phyloP scores from a whole-genome alignment of 2,329 filamentous ascomycete genomes.

The Nemania serpens region DNA sequence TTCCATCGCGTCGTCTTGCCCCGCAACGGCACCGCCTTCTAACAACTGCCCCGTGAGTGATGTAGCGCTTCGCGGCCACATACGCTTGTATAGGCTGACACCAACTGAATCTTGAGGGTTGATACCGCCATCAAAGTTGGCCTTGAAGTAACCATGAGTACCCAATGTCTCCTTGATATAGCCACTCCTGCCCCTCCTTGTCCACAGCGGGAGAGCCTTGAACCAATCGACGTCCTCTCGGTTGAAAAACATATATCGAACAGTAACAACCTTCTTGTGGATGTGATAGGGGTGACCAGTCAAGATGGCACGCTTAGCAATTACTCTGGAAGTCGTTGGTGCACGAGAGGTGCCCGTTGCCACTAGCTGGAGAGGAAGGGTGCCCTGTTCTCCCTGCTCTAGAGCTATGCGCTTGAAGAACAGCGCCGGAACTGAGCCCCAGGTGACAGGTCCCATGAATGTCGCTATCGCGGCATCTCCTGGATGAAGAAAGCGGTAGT shows the following conservation, averaged over 20 bases:
- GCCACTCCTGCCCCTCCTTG: constrained; percentile 81
- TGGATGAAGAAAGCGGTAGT: constrained; percentile 87
- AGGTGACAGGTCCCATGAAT: constrained; percentile 88
- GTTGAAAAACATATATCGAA: constrained; percentile 99
- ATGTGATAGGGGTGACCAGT: constrained; percentile 99
- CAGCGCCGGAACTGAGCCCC: constrained; percentile 88
- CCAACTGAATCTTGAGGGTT: constrained; percentile 95
- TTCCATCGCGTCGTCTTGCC: constrained; percentile 47
- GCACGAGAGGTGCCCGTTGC: constrained; percentile 87
- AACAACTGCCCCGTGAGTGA: constrained; percentile 52
- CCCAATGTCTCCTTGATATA: constrained; percentile 94
- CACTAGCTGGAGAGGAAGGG: constrained; percentile 70
- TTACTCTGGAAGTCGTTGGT: constrained; percentile 74
- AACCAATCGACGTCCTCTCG: constrained; percentile 95
- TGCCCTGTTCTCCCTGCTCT: constrained; percentile 51
- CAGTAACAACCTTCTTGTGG: constrained; percentile 94
- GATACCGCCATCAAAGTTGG: constrained; percentile 93
- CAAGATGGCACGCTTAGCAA: constrained; percentile 91
- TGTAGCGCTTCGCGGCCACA: constrained; percentile 74
- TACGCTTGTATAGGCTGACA: constrained; percentile 84
- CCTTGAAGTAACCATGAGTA: constrained; percentile 99
- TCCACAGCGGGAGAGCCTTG: constrained; percentile 95
- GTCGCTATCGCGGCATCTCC: constrained; percentile 87
- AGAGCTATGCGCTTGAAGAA: constrained; percentile 73
- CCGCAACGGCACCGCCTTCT: constrained; percentile 38